Base-by-base conservation (phyloP, 306 rosid species). In the Herpetospermum pedunculosum region DNA sequence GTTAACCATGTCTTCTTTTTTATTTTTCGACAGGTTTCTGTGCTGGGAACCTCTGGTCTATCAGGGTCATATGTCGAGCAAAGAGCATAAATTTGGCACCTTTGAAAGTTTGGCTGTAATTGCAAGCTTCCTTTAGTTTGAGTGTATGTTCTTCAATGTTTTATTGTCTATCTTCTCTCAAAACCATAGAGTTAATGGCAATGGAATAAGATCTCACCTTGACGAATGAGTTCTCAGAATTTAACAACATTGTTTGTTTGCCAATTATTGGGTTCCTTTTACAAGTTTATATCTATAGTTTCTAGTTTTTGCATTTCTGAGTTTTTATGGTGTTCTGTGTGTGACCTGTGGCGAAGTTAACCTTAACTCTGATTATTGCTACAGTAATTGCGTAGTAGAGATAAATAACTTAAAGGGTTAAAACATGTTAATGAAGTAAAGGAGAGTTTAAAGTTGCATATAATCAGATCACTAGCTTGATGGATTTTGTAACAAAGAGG, bases 11-110 rank as follows among this genome's bases (percentile, higher is more conserved):
- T 21, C 23, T 11, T 73, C 21, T 8, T 46, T 55, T 6, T n/a
- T 37, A 2, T 21, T 40, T 28, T 29, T 5, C 77, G 77, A 83
- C 92, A 95, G 96, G 87, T 95, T 74, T 72, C 96, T 1, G 96
- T 91, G 82, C 97, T 95, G 15, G 99, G 97, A 84, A 95, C 99
- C 67, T 95, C 97, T 23, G 99, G 97, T 75, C 96, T 95, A 46
- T 89, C 97, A 0, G 99, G 99, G 38, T 95, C 97, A 43, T 95
- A 89, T 74, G 85, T 95, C 18, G 97, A 91, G 83, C 96, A 95
- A 78, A 89, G 99, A 84, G 85, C 96, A 62, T 91, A 88, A 80
- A 68, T 25, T 57, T 74, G 76, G 60, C 55, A 35, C 71, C 76
- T 71, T 35, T n/a, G 77, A 78, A 77, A 63, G 75, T 62, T 64